Conservation (phyloP, 805 yeast genomes). For the Candida succiphila region DNA sequence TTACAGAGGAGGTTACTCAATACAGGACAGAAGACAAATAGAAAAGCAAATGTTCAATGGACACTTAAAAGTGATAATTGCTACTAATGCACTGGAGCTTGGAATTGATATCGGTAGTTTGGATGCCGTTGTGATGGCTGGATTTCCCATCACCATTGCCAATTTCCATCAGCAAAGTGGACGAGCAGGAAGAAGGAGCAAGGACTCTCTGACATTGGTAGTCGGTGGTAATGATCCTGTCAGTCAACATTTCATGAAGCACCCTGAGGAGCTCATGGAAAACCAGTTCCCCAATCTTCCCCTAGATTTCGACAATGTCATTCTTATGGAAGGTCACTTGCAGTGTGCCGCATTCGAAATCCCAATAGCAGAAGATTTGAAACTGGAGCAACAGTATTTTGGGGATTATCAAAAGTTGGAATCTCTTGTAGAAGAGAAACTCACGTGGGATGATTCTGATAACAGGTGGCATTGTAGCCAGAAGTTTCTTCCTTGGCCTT, state of each 20-base stretch:
- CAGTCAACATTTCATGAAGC: constrained; percentile 72
- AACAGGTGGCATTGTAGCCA: constrained; percentile 46
- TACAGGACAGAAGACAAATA: constrained; percentile 75
- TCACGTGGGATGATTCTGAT: constrained; percentile 29
- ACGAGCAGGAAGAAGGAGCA: constrained; percentile 84
- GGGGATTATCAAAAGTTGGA: constrained; percentile 21
- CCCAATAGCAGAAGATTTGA: constrained; percentile 41
- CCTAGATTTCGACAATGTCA: constrained; percentile 47
- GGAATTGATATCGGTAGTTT: constrained; percentile 93
- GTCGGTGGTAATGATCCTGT: constrained; percentile 79
- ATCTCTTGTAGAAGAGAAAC: constrained; percentile 21
- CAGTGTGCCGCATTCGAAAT: constrained; percentile 92
- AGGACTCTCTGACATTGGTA: constrained; percentile 76
- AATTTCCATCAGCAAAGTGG: constrained; percentile 95
- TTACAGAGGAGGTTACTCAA: constrained; percentile 91
- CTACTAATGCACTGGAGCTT: constrained; percentile 91
- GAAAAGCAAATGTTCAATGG: constrained; percentile 90
- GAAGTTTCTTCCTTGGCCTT: constrained; percentile 73
- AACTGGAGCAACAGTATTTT: constrained; percentile 50
- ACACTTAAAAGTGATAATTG: constrained; percentile 71
- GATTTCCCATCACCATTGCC: constrained; percentile 82
- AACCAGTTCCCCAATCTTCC: constrained; percentile 48
- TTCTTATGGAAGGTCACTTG: constrained; percentile 70
- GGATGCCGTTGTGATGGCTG: constrained; percentile 87
- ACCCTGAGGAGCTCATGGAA: constrained; percentile 50